These are phyloP conservation scores for Fusarium pseudoanthophilum DNA, from an alignment of 2,329 filamentous ascomycete genomes.

Conservation along the genomic window DNA sequence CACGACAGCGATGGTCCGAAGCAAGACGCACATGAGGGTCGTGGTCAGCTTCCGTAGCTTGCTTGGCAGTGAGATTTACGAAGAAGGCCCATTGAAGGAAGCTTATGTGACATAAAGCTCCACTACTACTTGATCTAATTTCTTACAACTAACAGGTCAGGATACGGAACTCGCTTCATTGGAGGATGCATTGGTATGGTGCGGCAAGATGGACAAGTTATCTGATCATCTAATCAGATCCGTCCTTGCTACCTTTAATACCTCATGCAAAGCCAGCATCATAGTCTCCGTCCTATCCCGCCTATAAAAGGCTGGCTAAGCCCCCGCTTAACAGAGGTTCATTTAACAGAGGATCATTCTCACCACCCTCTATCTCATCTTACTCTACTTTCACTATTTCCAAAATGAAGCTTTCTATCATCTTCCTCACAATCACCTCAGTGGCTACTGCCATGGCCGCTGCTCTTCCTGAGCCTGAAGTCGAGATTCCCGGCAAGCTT, in stretches of 20 bases:
- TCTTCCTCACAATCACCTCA: background rate
- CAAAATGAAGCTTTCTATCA: background rate
- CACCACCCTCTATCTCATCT: too few relatives aligned
- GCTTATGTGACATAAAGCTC: background rate
- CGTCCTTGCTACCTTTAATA: background rate
- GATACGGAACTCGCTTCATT: fast-evolving
- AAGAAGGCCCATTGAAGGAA: background rate
- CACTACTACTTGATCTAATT: background rate
- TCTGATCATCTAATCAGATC: background rate
- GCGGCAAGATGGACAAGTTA: background rate
- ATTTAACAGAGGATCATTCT: too few relatives aligned
- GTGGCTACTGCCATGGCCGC: background rate
- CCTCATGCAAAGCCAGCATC: fast-evolving
- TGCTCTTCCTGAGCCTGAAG: background rate
- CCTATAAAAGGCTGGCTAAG: background rate
- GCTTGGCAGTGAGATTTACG: background rate
- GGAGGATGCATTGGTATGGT: background rate
- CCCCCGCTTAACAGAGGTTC: background rate
- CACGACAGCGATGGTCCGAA: background rate
- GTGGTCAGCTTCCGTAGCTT: background rate
- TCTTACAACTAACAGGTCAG: fast-evolving
- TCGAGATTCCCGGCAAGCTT: background rate
- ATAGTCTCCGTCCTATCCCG: background rate
- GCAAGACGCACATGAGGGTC: fast-evolving
- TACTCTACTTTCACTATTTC: fast-evolving